A percentile compares a stretch with the other conserved stretches of the same genome.
phyloP scores from a whole-genome alignment of 2,329 filamentous ascomycete genomes.

The Nemania diffusa region DNA sequence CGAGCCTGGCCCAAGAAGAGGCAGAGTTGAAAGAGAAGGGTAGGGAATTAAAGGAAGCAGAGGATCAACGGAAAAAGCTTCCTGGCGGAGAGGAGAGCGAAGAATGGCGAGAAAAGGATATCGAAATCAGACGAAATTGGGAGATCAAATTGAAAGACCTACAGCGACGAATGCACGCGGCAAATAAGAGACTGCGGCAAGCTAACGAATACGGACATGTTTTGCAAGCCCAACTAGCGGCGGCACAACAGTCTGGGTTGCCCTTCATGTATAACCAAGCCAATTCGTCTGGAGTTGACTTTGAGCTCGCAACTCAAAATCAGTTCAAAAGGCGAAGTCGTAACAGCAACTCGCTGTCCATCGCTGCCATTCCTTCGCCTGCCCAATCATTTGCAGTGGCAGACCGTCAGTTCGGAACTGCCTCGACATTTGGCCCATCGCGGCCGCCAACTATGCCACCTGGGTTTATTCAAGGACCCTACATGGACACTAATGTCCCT shows the following conservation, averaged over 20 bases:
- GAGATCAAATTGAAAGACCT: conserved; percentile 63
- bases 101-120: conserved; percentile 63
- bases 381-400: conserved; percentile 53
- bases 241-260: conserved; percentile 55
- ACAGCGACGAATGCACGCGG: conserved; percentile 60
- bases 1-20: conserved; percentile 73
- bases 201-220: conserved; percentile 60
- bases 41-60: conserved; percentile 76
- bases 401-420: conserved; percentile 48
- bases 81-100: conserved; percentile 71
- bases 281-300: conserved; percentile 59
- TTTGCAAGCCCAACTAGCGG: conserved; percentile 59
- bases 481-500: conserved; percentile 60
- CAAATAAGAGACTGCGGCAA: conserved; percentile 59
- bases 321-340: conserved; percentile 61
- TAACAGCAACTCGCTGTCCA: conserved; percentile 60
- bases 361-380: conserved; percentile 55
- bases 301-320: conserved; percentile 54
- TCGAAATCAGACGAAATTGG: conserved; percentile 66
- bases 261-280: conserved; percentile 58
- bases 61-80: conserved; percentile 73
- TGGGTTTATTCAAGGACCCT: conserved; percentile 64
- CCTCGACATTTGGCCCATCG: conserved; percentile 48
- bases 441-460: conserved; percentile 55
- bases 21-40: conserved; percentile 77